Base-by-base conservation (phyloP, 306 rosid genomes). In the Dalbergia oliveri region DNA sequence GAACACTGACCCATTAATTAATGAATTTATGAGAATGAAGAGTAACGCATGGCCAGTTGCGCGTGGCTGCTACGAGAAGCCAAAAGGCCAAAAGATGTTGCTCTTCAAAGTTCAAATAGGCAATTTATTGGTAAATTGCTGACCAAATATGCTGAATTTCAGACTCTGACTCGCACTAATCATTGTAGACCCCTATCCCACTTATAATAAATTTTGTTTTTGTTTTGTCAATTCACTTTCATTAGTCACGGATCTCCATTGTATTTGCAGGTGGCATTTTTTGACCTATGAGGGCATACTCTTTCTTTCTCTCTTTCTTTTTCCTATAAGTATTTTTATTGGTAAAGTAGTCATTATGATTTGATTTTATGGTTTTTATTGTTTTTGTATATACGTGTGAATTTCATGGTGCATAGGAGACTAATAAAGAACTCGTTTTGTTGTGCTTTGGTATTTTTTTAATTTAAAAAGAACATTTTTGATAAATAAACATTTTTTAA, bases 101-200 rank as follows among this genome's bases (percentile, higher is more conserved):
- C 71, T 33, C 11, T 5, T 62, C 79, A 19, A 75, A n/a, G 62
- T 49, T 53, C 21, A 75, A 62, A 75, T 62, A 44, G 18, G 79
- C 45, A 14, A 62, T 75, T 15, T 47, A 45, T 75, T 61, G 11
- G 6, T 12, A 61, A 45, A 62, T 44, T 56, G 21, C n/a, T 74
- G 68, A 14, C 51, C 18, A 69, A 21, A 21, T 6, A 47, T 71
- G 45, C 8, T 62, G 61, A 35, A 62, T 62, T 62, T n/a, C 23
- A n/a, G 53, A 75, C 51, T 47, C 35, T 16, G 14, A 61, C 26
- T 35, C 51, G 14, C 58, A 35, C 33, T 14, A 21, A 33, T 23
- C 53, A 21, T 75, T 61, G 34, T 23, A 19, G 6, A 47, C 12
- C 53, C 31, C 35, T 18, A 8, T 71, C 9, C 33, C 63, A 51